Evolutionary conservation across 2,329 filamentous ascomycete genomes (phyloP), one percentile per base, ranked within the genome.

Genomic region (Curvularia sp.): DNA sequence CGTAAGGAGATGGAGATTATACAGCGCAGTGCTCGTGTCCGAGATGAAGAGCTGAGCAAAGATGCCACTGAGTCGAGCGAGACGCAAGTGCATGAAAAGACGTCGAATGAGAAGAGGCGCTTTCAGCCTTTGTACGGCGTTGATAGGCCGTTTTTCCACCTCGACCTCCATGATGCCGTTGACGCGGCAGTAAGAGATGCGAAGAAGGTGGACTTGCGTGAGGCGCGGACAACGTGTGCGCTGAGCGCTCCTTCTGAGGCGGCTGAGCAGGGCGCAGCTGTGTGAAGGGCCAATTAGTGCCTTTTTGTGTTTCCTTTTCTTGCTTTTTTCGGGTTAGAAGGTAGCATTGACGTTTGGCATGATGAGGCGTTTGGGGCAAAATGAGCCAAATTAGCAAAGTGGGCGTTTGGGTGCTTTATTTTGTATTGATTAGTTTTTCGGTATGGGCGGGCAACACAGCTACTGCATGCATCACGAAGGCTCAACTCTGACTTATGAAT

Each of bases 91-190:
- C 47, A 51, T 15, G 12, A 18, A 5, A 22, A 20, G 0, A 39
- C 13, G 4, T n/a, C 33, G 26, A 43, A 13, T 24, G 39, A 18
- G 43, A 49, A 51, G 46, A 22, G 33, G 22, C 10, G 18, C 20
- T 49, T 46, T 10, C 33, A 13, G 10, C 62, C 68, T 1, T 22
- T 73, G 4, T 66, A 65, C 49, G 70, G 69, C 0, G 60, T 70
- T 5, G 67, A 71, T 43, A 42, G 71, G 10, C 70, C 70, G 1
- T 71, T 73, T 42, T 73, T 74, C 51, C 70, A 73, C 46, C 54
- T 71, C 1, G 71, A 74, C 52, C 50, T 74, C 8, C 58, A 61
- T n/a, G 70, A 71, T 44, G 71, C 71, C 7, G 71, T 74, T 18
- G 69, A 70, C 48, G 62, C 61, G 5, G 70, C 70, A 4, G 67